Percentiles rank a stretch among this genome's conserved stretches.
Conservation (phyloP, 129 eudicot genomes). For the Flaveria linearis region DNA sequence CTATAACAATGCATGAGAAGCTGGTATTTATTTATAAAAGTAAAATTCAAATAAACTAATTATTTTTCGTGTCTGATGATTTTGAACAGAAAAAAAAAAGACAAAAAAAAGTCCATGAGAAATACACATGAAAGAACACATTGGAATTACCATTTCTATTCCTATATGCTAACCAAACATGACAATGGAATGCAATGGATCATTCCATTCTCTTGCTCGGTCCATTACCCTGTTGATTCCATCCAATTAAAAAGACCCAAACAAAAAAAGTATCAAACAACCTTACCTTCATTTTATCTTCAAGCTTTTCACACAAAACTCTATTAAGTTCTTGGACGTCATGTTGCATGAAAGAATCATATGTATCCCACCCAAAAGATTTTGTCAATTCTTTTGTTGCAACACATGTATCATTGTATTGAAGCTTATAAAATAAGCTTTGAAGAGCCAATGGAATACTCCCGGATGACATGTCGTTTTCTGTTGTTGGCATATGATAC, state of each 20-base stretch:
- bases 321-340: slow-evolving; percentile 98
- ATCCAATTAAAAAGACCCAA: background rate
- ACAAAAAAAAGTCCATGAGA: background rate
- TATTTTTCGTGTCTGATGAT: background rate
- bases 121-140: background rate
- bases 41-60: background rate
- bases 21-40: background rate
- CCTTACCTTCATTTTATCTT: slow-evolving; percentile 96
- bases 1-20: background rate
- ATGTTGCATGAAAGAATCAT: slow-evolving; percentile 98
- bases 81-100: background rate
- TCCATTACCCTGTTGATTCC: background rate
- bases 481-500: slow-evolving; percentile 98
- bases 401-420: slow-evolving; percentile 86
- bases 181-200: background rate
- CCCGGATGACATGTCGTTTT: slow-evolving; percentile 88
- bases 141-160: background rate
- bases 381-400: slow-evolving; percentile 94
- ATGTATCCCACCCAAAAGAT: slow-evolving; percentile 99
- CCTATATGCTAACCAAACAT: background rate
- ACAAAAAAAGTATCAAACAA: background rate
- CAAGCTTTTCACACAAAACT: slow-evolving; percentile 93
- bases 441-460: slow-evolving; percentile 96
- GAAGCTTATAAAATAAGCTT: slow-evolving; percentile 94
- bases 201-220: background rate